A percentile compares a stretch with the other conserved stretches of the same genome.
Evolutionary conservation across 2,329 filamentous ascomycete species (phyloP).

Genomic region (Stylonectria norvegica): DNA sequence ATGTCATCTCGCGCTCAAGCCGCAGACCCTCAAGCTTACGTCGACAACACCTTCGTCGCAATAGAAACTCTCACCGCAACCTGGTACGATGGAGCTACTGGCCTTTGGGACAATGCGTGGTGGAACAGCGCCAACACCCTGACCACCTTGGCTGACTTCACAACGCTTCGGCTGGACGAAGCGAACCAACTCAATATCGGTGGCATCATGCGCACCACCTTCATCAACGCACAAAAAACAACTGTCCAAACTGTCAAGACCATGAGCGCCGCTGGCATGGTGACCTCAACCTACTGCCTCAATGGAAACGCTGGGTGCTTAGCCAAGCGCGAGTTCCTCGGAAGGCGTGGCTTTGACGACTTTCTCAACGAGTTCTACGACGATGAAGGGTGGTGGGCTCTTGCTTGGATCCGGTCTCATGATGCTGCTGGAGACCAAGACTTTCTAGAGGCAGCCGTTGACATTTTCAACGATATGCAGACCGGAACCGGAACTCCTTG

Average conservation of each 20-base stretch:
- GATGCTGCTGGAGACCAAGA: conserved; percentile 49
- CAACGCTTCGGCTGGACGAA: conserved; percentile 30
- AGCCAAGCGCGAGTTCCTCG: conserved; percentile 33
- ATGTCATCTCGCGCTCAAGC: conserved; percentile 16
- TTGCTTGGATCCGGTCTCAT: conserved; percentile 55
- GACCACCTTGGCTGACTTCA: conserved; percentile 58
- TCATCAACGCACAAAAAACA: conserved; percentile 41
- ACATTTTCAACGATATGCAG: conserved; percentile 56
- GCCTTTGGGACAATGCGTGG: conserved; percentile 65
- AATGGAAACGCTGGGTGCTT: conserved; percentile 27
- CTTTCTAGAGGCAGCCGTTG: conserved; percentile 52
- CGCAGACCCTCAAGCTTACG: conserved; percentile 28
- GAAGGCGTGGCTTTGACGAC: conserved; percentile 32
- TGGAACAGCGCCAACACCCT: conserved; percentile 71
- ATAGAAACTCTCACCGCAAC: conserved; percentile 47
- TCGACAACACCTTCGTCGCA: conserved; percentile 30
- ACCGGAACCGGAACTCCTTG: conserved; percentile 46
- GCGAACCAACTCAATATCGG: conserved; percentile 39
- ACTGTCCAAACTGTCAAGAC: conserved; percentile 37
- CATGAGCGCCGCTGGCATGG: conserved; percentile 35
- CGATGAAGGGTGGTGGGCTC: conserved; percentile 63
- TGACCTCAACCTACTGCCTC: conserved; percentile 38
- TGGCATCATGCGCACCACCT: conserved; percentile 44
- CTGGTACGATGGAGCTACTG: conserved; percentile 59
- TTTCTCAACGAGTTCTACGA: conserved; percentile 56